These are phyloP conservation scores for Aspergillus sp. DNA, from an alignment of 2,329 filamentous ascomycete species.

Conservation along the genomic window DNA sequence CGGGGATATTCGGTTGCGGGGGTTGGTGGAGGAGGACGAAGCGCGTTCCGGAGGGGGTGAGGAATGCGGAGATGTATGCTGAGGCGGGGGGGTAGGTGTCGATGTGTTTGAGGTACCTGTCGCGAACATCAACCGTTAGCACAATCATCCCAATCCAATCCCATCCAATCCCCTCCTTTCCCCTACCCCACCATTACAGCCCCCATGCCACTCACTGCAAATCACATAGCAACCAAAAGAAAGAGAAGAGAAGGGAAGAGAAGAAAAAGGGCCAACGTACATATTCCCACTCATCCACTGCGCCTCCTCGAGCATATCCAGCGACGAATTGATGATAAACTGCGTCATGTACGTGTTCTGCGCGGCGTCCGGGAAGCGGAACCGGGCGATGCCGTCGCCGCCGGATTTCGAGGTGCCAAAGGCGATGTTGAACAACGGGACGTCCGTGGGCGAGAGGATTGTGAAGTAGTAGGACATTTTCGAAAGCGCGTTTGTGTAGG, in stretches of 20 bases:
- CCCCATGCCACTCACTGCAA: too few relatives aligned
- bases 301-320: conserved; percentile 94
- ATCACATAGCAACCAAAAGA: neutral
- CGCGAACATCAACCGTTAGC: neutral
- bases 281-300: conserved; percentile 89
- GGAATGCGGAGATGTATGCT: conserved; percentile 91
- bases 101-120: conserved; percentile 91
- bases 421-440: conserved; percentile 93
- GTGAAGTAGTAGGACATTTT: conserved; percentile 98
- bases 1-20: conserved; percentile 52
- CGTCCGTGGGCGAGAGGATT: conserved; percentile 93
- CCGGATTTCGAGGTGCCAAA: conserved; percentile 96
- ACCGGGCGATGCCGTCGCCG: conserved; percentile 88
- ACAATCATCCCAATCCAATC: too few relatives aligned
- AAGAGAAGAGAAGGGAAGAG: neutral
- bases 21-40: conserved; percentile 95
- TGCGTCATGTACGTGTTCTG: conserved; percentile 95
- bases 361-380: conserved; percentile 85
- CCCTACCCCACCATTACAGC: neutral
- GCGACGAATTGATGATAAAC: conserved; percentile 90
- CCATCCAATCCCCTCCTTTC: too few relatives aligned
- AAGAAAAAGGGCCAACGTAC: conserved; percentile 53
- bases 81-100: conserved; percentile 86
- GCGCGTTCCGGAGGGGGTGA: conserved; percentile 89
- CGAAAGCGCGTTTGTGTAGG: neutral